Conservation (phyloP, 257 asterid genomes). For the Ajuga chamaepitys region DNA sequence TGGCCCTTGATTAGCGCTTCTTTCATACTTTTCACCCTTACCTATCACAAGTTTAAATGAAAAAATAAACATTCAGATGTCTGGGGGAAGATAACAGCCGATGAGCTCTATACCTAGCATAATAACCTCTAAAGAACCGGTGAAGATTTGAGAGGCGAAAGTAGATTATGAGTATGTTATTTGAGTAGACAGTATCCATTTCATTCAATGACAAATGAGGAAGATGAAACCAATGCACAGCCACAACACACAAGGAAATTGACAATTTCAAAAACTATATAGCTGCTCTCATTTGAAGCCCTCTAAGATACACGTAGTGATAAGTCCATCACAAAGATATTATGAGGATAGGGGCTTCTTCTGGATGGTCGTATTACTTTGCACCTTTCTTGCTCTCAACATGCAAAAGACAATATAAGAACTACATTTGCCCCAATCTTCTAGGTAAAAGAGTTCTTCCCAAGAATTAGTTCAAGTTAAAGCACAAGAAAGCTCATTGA, state of each 20-base stretch:
- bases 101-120: background rate
- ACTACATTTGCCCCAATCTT: background rate
- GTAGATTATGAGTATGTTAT: background rate
- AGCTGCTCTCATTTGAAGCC: background rate
- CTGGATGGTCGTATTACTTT: background rate
- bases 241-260: background rate
- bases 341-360: background rate
- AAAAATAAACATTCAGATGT: background rate
- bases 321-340: background rate
- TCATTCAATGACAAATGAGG: background rate
- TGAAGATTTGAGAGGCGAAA: background rate
- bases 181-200: background rate
- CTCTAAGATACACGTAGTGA: background rate
- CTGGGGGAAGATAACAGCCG: background rate
- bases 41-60: slow-evolving; percentile 37
- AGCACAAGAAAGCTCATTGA: background rate
- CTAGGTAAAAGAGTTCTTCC: background rate
- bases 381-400: background rate
- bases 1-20: slow-evolving; percentile 79
- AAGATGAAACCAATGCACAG: background rate
- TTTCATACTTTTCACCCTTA: slow-evolving; percentile 76
- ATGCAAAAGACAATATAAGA: background rate
- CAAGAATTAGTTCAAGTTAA: background rate
- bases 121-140: background rate
- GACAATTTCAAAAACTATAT: background rate